Percentiles rank a stretch among this genome's conserved stretches.
Evolutionary conservation across 306 rosid genomes (phyloP).

Genomic region (Rosa persica): DNA sequence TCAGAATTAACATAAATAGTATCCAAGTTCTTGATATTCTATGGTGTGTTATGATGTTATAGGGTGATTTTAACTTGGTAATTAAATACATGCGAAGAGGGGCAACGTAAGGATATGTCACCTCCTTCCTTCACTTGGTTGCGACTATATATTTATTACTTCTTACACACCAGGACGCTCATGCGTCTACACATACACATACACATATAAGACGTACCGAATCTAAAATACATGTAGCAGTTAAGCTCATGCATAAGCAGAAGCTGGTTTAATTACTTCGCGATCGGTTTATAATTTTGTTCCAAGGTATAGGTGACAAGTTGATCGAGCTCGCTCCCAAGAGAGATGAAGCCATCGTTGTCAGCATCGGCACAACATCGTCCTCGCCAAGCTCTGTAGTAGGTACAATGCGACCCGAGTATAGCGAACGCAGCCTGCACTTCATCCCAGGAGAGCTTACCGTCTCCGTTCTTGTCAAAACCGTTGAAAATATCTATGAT

Average conservation of each 20-base stretch:
- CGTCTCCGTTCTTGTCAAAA: constrained; percentile 26
- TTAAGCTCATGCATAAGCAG: background rate
- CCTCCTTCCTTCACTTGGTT: background rate
- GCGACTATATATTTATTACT: background rate
- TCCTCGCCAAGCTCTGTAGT: constrained; percentile 10
- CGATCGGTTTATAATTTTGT: background rate
- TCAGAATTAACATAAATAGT: too few species aligned
- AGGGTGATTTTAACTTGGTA: background rate
- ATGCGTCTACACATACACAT: background rate
- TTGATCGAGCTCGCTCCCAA: background rate
- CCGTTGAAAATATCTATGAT: constrained; percentile 15
- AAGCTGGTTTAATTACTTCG: background rate
- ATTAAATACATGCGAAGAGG: background rate
- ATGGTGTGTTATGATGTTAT: too few species aligned
- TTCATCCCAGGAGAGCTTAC: constrained; percentile 23
- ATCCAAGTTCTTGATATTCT: too few species aligned
- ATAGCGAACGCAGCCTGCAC: constrained; percentile 21
- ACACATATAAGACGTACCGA: background rate
- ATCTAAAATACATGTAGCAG: background rate
- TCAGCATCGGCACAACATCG: constrained; percentile 9
- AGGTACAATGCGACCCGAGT: constrained; percentile 8
- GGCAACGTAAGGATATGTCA: background rate
- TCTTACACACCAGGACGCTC: background rate
- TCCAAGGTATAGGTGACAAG: constrained; percentile 19
- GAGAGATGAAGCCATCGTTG: constrained; percentile 22